Base-by-base conservation (phyloP, 805 yeast species). In the Ogataea henricii region DNA sequence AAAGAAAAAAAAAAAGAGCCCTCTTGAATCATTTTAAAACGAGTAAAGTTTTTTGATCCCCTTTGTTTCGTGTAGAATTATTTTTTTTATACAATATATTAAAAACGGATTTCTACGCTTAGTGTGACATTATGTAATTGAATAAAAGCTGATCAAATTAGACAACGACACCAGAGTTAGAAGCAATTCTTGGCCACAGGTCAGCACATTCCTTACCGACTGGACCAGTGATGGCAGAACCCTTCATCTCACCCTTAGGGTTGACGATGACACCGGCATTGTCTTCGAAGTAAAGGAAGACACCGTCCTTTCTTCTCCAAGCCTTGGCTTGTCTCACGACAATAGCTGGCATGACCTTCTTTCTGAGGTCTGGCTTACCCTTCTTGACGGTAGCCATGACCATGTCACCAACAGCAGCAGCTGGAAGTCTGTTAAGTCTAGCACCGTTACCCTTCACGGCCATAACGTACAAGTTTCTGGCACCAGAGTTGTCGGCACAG, bases 181-280 rank as follows among this genome's bases (percentile, higher is more conserved):
- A 90, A 73, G 99, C 98, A 82, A 94, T 94, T 84, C 99, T 89
- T 77, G 99, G 99, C 99, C 99, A 94, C 78, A 94, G 87, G 76
- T 94, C 99, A 76, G 99, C 99, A 85, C 99, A 95, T 84, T 94
- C 99, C 83, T 94, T 94, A 77, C 97, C 98, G 73, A 94, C 99
- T 72, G 99, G 99, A 78, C 99, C 99, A 72, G 99, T 95, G 77
- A 94, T 94, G 72, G 99, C 99, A 66, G 99, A 95, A 81, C 99
- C 99, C 85, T 94, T 94, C 99, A 95, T 94, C 81, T 94, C 99
- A 84, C 99, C 99, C 94, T 94, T 94, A 74, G 99, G 99, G 83
- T 94, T 94, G 76, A 94, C 99, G 73, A 94, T 94, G 77, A 95
- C 99, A 86, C 99, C 99, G 63, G 99, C 99, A 73, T 94, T 94